A percentile compares a stretch with the other conserved stretches of the same genome.
phyloP scores from a whole-genome alignment of 192 early-diverging fungal genomes.

The Gonapodya prolifera region DNA sequence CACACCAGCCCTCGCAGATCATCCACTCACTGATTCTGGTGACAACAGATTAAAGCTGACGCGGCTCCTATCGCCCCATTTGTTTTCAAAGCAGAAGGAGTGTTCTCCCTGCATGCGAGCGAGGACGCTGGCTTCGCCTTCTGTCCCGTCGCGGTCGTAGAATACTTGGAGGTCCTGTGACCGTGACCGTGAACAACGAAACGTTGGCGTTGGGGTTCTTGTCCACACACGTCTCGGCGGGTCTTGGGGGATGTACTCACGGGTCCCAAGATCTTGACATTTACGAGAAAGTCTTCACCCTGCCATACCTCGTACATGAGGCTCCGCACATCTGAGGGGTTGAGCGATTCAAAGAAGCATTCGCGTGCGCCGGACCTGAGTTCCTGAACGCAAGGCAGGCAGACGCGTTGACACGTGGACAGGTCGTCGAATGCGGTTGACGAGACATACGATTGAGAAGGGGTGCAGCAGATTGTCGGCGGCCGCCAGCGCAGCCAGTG shows the following conservation, averaged over 20 bases:
- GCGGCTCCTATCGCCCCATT: neutral
- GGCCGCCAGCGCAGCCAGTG: neutral
- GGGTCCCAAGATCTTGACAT: neutral
- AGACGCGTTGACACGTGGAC: no score
- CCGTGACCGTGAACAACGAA: neutral
- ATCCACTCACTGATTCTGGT: neutral
- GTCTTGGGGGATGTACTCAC: neutral
- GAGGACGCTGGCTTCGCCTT: neutral
- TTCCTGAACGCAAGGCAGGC: no score
- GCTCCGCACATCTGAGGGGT: neutral
- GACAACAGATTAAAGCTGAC: neutral
- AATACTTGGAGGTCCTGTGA: neutral
- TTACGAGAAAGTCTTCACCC: slow-evolving; percentile 2
- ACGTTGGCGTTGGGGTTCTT: neutral
- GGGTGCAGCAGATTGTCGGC: slow-evolving; percentile 3
- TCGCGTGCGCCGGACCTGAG: neutral
- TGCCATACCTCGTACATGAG: slow-evolving; percentile 1
- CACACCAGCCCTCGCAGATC: no score
- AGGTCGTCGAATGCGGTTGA: no score
- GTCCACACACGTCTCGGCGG: neutral
- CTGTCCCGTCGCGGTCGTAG: neutral
- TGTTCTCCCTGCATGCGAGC: neutral
- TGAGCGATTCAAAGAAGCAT: neutral
- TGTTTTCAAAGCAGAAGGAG: slow-evolving; percentile 1
- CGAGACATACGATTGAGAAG: slow-evolving; percentile 1